A percentile compares a stretch with the other conserved stretches of the same genome.
Conservation (phyloP, 768 basidiomycete species). For the Russula sp. region DNA sequence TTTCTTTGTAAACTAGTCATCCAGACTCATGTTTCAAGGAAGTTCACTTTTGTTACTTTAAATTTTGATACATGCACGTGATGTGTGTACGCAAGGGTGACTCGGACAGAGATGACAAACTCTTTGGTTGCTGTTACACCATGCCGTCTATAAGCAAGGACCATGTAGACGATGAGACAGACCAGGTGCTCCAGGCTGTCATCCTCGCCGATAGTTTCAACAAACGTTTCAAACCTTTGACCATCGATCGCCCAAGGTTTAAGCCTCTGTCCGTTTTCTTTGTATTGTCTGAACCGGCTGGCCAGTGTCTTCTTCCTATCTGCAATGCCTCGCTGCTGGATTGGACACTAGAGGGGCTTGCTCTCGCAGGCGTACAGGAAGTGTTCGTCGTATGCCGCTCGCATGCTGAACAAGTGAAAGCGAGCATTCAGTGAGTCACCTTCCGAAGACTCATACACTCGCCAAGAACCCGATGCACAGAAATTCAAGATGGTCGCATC, state of each 20-base stretch:
- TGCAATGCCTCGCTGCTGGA: conserved; percentile 91
- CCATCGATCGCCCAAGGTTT: conserved; percentile 78
- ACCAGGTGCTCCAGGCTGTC: conserved; percentile 90
- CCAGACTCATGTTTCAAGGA: conserved; percentile 29
- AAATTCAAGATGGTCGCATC: conserved; percentile 81
- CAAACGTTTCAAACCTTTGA: conserved; percentile 88
- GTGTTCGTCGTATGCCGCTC: conserved; percentile 94
- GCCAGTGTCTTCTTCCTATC: conserved; percentile 85
- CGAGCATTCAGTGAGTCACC: conserved; percentile 69
- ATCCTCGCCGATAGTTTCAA: conserved; percentile 97
- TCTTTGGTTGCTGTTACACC: background rate
- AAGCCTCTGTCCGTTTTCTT: conserved; percentile 23
- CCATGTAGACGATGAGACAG: conserved; percentile 54
- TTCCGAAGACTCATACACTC: conserved; percentile 8
- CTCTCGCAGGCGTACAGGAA: conserved; percentile 93
- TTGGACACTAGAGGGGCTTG: conserved; percentile 95
- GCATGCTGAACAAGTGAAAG: conserved; percentile 81
- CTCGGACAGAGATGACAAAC: no score
- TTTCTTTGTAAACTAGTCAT: conserved; percentile 45
- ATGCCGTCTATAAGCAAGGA: conserved; percentile 1
- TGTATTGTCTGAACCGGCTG: conserved; percentile 4
- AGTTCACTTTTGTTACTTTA: conserved; percentile 13
- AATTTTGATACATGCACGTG: background rate
- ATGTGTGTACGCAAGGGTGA: background rate
- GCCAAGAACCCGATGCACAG: conserved; percentile 39